Evolutionary conservation across 1,284 basidiomycete genomes (phyloP).

Genomic region (Coniferiporia sulphurascens): DNA sequence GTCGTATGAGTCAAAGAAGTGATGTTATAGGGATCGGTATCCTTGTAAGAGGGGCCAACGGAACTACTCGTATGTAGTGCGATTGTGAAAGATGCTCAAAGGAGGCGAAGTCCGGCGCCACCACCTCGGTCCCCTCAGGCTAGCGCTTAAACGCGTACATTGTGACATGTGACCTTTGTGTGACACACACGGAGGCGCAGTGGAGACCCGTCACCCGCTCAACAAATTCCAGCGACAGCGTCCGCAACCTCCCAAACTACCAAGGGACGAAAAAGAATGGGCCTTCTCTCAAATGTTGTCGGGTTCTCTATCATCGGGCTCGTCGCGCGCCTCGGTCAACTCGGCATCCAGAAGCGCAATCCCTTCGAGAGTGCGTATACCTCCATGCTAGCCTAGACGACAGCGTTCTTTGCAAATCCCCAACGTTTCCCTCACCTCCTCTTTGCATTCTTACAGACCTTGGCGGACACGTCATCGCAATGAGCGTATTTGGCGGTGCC

Average conservation of each 20-base stretch:
- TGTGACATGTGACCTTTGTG: too few relatives aligned
- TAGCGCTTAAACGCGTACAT: too few relatives aligned
- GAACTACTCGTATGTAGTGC: too few relatives aligned
- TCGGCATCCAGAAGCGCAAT: slow-evolving; percentile 70
- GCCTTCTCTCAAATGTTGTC: slow-evolving; percentile 65
- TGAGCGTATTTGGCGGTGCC: slow-evolving; percentile 58
- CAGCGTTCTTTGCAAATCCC: not conserved
- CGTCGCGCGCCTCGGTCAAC: slow-evolving; percentile 72
- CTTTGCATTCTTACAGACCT: slow-evolving; percentile 41
- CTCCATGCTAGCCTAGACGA: not conserved
- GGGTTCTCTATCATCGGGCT: slow-evolving; percentile 80
- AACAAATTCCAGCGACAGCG: not conserved
- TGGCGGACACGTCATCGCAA: slow-evolving; percentile 58
- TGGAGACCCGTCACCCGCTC: too few relatives aligned
- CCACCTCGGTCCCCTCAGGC: too few relatives aligned
- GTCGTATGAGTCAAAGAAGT: too few relatives aligned
- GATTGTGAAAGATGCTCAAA: too few relatives aligned
- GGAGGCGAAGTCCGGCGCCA: too few relatives aligned
- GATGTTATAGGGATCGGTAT: too few relatives aligned
- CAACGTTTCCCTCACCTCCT: not conserved
- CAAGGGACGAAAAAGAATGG: slow-evolving; percentile 40
- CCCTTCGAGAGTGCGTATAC: slow-evolving; percentile 58
- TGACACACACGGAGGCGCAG: too few relatives aligned
- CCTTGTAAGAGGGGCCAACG: too few relatives aligned
- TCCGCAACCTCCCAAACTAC: not conserved